Base-by-base conservation (phyloP, 1,284 basidiomycete genomes). In the Pseudozyma tsukubaensis region DNA sequence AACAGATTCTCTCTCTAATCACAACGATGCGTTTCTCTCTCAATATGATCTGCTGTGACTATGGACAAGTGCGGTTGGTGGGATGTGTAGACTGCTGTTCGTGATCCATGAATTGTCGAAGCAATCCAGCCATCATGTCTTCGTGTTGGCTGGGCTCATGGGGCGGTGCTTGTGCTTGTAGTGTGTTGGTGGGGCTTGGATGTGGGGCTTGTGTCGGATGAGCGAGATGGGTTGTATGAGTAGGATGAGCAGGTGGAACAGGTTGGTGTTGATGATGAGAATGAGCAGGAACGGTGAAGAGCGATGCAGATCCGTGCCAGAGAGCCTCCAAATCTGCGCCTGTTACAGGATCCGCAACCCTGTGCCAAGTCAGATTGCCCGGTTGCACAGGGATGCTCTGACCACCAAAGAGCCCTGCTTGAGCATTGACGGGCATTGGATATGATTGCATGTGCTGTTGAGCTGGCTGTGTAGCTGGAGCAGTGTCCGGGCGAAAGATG, bases 31-130 rank as follows among this genome's bases (percentile, higher is more conserved):
- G n/a, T n/a, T n/a, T n/a, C n/a, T n/a, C n/a, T n/a, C n/a, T n/a
- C n/a, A n/a, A n/a, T n/a, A n/a, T n/a, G n/a, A n/a, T n/a, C n/a
- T n/a, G n/a, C n/a, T n/a, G n/a, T n/a, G n/a, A n/a, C n/a, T n/a
- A n/a, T n/a, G n/a, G n/a, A n/a, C n/a, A n/a, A n/a, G n/a, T n/a
- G n/a, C n/a, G n/a, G n/a, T n/a, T n/a, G n/a, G n/a, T n/a, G n/a
- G n/a, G n/a, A n/a, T n/a, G n/a, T n/a, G n/a, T n/a, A n/a, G n/a
- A n/a, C n/a, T n/a, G n/a, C n/a, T n/a, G 6, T 21, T 45, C 43
- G 11, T 51, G 63, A 5, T 40, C 10, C 43, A 66, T 59, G 16
- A 60, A 56, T 16, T 57, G 42, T 9, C 42, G 35, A n/a, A 67
- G 19, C 2, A 67, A 40, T 1, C 54, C 64, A 2, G 58, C 59